A percentile compares a stretch with the other conserved stretches of the same genome.
Evolutionary conservation across 1,139 yeast species (phyloP).

Genomic region (Diutina rugosa): DNA sequence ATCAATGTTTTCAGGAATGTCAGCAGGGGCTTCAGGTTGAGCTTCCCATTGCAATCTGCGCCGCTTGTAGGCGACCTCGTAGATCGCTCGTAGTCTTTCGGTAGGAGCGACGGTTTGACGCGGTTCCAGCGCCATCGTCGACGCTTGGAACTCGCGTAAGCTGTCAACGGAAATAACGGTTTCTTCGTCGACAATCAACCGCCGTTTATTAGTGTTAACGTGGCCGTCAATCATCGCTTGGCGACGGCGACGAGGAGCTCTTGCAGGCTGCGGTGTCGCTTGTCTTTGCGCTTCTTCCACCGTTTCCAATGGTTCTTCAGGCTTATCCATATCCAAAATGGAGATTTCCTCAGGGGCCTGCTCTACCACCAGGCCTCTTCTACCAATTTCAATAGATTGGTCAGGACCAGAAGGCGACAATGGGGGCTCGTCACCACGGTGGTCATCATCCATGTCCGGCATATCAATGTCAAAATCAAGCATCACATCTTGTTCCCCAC

Average conservation of each 20-base stretch:
- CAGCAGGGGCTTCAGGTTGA: conserved; percentile 7
- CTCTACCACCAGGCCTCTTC: background rate
- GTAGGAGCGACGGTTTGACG: background rate
- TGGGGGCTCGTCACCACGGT: conserved; percentile 3
- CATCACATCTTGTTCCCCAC: conserved; percentile 10
- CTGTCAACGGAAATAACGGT: background rate
- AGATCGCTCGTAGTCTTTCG: background rate
- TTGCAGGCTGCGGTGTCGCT: background rate
- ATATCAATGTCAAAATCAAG: background rate
- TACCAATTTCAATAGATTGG: background rate
- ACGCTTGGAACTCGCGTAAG: background rate
- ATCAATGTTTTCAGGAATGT: conserved; percentile 17
- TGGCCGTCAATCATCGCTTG: background rate
- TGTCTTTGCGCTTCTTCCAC: background rate
- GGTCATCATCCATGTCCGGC: conserved; percentile 13
- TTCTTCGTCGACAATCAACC: background rate
- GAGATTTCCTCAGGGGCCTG: background rate
- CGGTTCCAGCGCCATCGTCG: background rate
- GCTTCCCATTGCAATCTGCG: background rate
- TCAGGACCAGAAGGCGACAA: background rate
- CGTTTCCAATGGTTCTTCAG: background rate
- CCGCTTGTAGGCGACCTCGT: background rate
- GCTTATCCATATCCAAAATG: background rate
- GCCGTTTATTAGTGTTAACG: background rate
- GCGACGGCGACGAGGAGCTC: background rate